Base-by-base conservation (phyloP, 352 stramenopile species). In the Phytopythium helicoides region DNA sequence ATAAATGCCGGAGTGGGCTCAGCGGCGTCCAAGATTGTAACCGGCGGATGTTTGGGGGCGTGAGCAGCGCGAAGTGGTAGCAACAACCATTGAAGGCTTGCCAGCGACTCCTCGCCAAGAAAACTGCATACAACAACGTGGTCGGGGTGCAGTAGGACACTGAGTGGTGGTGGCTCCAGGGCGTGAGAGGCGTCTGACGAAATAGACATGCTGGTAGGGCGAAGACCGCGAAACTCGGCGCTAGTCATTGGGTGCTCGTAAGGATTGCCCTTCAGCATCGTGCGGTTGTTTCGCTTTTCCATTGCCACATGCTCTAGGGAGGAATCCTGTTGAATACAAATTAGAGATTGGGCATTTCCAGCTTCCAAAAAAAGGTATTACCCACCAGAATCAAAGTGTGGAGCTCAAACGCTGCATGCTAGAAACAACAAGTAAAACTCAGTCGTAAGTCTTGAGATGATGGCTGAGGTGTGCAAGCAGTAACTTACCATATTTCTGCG, bases 61-160 rank as follows among this genome's bases (percentile, higher is more conserved):
- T 83, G 81, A 5, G 71, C 56, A 3, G 70, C 76, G 19, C 85
- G 70, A 10, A 94, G 60, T 9, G 85, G 85, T 1, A 84, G 42
- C 23, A 94, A 74, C 16, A 94, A 61, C 85, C 85, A 94, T 55
- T 87, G 73, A 16, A 94, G 51, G 51, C 73, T 89, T 12, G 77
- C 70, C 4, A 92, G 65, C 0, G 85, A 81, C 45, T 92, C 81
- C 33, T 92, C 81, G 3, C 85, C 85, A 22, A 92, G 52, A 54
- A 94, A 94, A 26, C 81, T 92, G 67, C 85, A 94, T 22, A 94
- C 69, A 19, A 92, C 80, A 35, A 94, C 80, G 36, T 94, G 85
- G 1, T 68, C 58, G 6, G 78, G 76, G 23, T 92, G 47, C 48
- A 91, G 39, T 11, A 94, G 57, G 34, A 91, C 71, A 1, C 64